A percentile compares a stretch with the other conserved stretches of the same genome.
These are phyloP conservation scores for Lepidium sativum DNA, from an alignment of 345 rosid genomes.

Conservation along the genomic window DNA sequence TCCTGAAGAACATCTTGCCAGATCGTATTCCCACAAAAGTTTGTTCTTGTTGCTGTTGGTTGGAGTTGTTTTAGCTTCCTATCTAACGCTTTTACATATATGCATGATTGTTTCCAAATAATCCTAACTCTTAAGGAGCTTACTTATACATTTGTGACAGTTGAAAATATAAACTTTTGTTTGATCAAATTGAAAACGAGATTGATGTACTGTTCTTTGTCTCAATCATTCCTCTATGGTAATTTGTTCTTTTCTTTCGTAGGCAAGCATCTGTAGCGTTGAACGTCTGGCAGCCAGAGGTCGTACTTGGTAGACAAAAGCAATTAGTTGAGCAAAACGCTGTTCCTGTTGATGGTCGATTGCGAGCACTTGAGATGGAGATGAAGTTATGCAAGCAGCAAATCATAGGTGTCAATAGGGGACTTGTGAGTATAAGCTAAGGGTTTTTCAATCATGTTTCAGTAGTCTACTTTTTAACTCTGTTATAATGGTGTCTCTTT, in stretches of 20 bases:
- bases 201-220: not conserved
- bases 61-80: not conserved
- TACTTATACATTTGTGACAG: not conserved
- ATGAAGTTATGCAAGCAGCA: constrained; percentile 72
- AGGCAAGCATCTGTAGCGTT: constrained; percentile 92
- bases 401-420: constrained; percentile 40
- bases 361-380: constrained; percentile 71
- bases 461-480: not conserved
- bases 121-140: not conserved
- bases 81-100: not conserved
- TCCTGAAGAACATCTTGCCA: not conserved
- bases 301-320: constrained; percentile 57
- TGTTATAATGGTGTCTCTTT: not conserved
- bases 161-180: not conserved
- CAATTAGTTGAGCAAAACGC: constrained; percentile 70
- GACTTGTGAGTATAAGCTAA: constrained; percentile 42
- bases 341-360: constrained; percentile 56
- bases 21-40: not conserved
- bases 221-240: not conserved
- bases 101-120: not conserved
- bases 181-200: not conserved
- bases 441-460: not conserved
- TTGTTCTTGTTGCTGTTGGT: not conserved
- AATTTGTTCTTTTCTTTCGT: constrained; percentile 11
- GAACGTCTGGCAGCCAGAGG: constrained; percentile 92